Conservation (phyloP, 352 stramenopile genomes). For the Thalassiosira livingstoniorum region DNA sequence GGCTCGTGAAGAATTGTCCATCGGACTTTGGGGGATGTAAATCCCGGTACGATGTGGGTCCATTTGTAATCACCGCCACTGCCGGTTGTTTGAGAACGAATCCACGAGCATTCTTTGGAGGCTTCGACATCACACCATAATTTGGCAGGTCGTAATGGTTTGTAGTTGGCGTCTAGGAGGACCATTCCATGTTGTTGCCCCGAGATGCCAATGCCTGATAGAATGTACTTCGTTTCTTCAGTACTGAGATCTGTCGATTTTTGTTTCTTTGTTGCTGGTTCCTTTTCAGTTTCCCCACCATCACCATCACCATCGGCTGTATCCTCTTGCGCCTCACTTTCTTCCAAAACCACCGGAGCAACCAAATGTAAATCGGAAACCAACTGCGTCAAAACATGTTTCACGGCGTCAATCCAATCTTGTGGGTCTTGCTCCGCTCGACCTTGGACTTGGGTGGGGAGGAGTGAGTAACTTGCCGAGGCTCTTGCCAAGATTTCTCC, state of each 20-base stretch:
- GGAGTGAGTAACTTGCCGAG: conserved; percentile 27
- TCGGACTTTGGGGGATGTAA: conserved; percentile 51
- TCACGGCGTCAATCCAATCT: conserved; percentile 45
- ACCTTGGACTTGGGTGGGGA: conserved; percentile 25
- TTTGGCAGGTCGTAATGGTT: conserved; percentile 50
- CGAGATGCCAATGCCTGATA: conserved; percentile 44
- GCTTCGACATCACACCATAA: conserved; percentile 63
- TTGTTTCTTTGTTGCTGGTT: no score
- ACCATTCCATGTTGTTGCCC: conserved; percentile 65
- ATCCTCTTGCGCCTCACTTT: no score
- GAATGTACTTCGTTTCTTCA: not conserved
- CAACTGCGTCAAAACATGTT: conserved; percentile 29
- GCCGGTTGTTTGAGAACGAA: not conserved
- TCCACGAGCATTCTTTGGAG: conserved; percentile 16
- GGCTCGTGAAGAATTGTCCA: conserved; percentile 58
- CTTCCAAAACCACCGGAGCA: no score
- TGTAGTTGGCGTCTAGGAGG: conserved; percentile 13
- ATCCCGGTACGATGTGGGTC: conserved; percentile 24
- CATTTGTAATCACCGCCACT: not conserved
- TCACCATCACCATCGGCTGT: no score
- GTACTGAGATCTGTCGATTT: not conserved
- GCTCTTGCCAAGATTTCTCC: conserved; percentile 29
- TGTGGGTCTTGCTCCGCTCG: conserved; percentile 54
- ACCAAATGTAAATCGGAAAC: conserved; percentile 11
- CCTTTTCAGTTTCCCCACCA: no score